phyloP scores from a whole-genome alignment of 495 filamentous ascomycete species.

The Patellaria atrata region DNA sequence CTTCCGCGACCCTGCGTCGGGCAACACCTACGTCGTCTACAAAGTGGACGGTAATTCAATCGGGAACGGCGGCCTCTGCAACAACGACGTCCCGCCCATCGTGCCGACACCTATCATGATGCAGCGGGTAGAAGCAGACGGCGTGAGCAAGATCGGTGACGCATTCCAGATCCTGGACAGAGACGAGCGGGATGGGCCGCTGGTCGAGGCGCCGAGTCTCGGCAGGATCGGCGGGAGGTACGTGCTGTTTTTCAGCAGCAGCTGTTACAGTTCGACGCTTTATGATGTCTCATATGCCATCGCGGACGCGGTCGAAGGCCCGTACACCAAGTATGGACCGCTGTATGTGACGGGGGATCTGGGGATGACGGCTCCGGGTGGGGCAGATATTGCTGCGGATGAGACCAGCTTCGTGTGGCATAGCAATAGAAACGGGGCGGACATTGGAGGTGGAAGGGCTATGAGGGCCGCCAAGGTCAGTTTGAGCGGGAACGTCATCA shows the following conservation, averaged over 20 bases:
- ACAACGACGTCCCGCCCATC: constrained; percentile 9
- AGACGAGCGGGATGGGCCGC: constrained; percentile 10
- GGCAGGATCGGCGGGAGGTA: constrained; percentile 9
- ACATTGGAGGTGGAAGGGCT: no score
- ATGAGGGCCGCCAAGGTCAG: no score
- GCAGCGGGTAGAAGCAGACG: constrained; percentile 12
- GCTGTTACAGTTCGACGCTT: constrained; percentile 7
- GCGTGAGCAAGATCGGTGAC: constrained; percentile 3
- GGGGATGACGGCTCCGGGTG: constrained; percentile 14
- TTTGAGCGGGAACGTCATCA: no score
- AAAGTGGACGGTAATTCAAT: constrained; percentile 13
- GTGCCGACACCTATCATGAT: constrained; percentile 16
- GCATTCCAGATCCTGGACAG: constrained; percentile 13
- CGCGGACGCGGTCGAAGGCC: constrained; percentile 9
- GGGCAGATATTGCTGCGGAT: no score
- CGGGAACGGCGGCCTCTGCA: constrained; percentile 11
- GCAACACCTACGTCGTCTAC: constrained; percentile 9
- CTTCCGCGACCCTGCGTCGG: constrained; percentile 3
- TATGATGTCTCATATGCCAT: constrained; percentile 17
- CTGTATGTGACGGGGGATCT: constrained; percentile 11
- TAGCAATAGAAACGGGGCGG: no score
- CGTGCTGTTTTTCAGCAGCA: constrained; percentile 15
- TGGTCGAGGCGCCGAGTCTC: constrained; percentile 18
- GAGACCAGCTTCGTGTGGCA: no score
- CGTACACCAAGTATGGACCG: constrained; percentile 6